phyloP scores from a whole-genome alignment of 345 rosid genomes.

The Eucalyptus sp. region DNA sequence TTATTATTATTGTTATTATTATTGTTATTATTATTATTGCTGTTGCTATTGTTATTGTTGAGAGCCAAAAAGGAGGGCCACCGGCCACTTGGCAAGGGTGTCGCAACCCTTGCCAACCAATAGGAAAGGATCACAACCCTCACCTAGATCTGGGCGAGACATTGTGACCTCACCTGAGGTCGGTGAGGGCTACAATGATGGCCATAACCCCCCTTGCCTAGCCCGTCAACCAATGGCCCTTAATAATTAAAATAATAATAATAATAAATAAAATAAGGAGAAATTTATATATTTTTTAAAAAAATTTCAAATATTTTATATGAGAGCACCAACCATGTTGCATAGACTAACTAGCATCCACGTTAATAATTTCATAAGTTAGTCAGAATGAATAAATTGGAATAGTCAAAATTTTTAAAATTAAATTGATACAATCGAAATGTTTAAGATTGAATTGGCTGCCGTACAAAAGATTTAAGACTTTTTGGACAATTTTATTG shows the following conservation, averaged over 20 bases:
- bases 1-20: fast-evolving
- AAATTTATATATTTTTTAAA: fast-evolving
- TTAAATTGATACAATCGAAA: no score
- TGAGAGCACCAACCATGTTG: fast-evolving
- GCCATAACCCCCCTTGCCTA: fast-evolving
- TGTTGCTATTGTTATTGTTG: no score
- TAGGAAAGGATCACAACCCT: neutral
- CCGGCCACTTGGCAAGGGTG: neutral
- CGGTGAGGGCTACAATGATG: neutral
- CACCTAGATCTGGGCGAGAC: fast-evolving
- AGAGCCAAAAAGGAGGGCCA: neutral
- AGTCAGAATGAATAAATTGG: no score
- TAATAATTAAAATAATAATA: neutral
- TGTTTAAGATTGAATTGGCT: fast-evolving
- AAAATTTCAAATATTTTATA: neutral
- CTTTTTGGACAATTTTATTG: neutral
- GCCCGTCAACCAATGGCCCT: fast-evolving
- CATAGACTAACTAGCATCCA: fast-evolving
- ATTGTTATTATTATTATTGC: no score
- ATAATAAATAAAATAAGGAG: no score
- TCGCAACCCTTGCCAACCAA: fast-evolving
- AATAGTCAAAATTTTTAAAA: no score
- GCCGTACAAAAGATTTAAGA: no score
- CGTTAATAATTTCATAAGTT: no score
- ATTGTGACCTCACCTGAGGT: fast-evolving